Conservation (phyloP, 1,139 yeast species). For the Blastobotrys petasosporus region DNA sequence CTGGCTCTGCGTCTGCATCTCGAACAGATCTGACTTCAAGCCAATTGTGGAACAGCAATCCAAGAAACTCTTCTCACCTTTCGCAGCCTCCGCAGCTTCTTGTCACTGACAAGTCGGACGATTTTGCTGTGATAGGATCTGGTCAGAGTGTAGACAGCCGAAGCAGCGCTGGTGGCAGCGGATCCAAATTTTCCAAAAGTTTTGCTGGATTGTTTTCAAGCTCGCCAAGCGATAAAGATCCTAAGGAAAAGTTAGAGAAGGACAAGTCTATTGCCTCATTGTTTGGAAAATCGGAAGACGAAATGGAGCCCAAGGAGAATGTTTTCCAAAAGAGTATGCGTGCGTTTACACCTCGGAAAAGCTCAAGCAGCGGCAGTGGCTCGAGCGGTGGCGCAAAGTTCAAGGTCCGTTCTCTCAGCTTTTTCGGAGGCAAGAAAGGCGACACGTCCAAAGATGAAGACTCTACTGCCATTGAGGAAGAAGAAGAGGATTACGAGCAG, state of each 20-base stretch:
- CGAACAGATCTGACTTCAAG: slow-evolving; percentile 1
- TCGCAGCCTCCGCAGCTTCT: slow-evolving; percentile 4
- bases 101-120: slow-evolving; percentile 3
- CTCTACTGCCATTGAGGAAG: slow-evolving; percentile 17
- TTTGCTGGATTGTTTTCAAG: slow-evolving; percentile 24
- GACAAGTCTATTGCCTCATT: slow-evolving; percentile 24
- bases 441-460: slow-evolving; percentile 15
- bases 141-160: slow-evolving; percentile 17
- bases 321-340: slow-evolving; percentile 30
- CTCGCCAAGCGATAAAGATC: slow-evolving; percentile 11
- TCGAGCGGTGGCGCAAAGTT: slow-evolving; percentile 11
- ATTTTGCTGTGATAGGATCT: slow-evolving; percentile 1
- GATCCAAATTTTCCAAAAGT: slow-evolving; percentile 23
- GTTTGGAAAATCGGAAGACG: slow-evolving; percentile 22
- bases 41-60: not conserved
- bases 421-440: slow-evolving; percentile 26
- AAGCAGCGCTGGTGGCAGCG: slow-evolving; percentile 10
- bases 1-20: not conserved
- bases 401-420: slow-evolving; percentile 25
- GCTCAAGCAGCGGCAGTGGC: slow-evolving; percentile 9
- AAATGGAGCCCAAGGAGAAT: slow-evolving; percentile 18
- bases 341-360: slow-evolving; percentile 21
- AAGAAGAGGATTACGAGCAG: slow-evolving; percentile 9
- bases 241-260: slow-evolving; percentile 6
- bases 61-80: not conserved